Base-by-base conservation (phyloP, 768 basidiomycete genomes). In the Lactarius vividus region DNA sequence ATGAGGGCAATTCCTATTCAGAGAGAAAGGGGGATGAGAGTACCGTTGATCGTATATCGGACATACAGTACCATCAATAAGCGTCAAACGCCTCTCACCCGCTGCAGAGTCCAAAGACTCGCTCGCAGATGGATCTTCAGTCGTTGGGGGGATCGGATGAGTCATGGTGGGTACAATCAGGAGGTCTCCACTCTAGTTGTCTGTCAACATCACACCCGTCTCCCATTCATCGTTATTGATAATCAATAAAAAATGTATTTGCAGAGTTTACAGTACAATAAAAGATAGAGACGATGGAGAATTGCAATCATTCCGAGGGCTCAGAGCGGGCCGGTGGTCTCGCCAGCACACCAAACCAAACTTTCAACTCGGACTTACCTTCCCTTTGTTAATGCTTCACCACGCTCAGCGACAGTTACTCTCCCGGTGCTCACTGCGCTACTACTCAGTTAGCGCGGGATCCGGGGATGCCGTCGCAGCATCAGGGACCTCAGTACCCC, bases 391-490 rank as follows among this genome's bases (percentile, higher is more conserved):
- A 20, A 66, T 62, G 60, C 61, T 62, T 62, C 20, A 57, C 31
- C 61, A 66, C 26, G n/a, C 52, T 28, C 65, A 57, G 18, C 61
- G 65, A 52, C 65, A 54, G 39, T 49, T 62, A 26, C 57, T 66
- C 28, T 44, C 40, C 28, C 55, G 65, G 31, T 40, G 56, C 49
- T 52, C 49, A 28, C 18, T 29, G 56, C 65, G 65, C 49, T 63
- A 13, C 23, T 66, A 62, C 31, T 66, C 65, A 6, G 39, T 15
- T 2, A 26, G 44, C 6, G 20, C 65, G 1, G 39, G 8, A 46
- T 28, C 39, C 0, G 16, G 8, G n/a, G 46, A 44, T 35, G 18
- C 20, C 4, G 15, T 35, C 3, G 56, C 49, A 7, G 18, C 60
- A 18, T 31, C 60, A 40, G 57, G 16, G 15, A 16, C 46, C 6